Percentiles rank a stretch among this genome's conserved stretches.
phyloP scores from a whole-genome alignment of 805 yeast species.

The Ogataea haglerorum region DNA sequence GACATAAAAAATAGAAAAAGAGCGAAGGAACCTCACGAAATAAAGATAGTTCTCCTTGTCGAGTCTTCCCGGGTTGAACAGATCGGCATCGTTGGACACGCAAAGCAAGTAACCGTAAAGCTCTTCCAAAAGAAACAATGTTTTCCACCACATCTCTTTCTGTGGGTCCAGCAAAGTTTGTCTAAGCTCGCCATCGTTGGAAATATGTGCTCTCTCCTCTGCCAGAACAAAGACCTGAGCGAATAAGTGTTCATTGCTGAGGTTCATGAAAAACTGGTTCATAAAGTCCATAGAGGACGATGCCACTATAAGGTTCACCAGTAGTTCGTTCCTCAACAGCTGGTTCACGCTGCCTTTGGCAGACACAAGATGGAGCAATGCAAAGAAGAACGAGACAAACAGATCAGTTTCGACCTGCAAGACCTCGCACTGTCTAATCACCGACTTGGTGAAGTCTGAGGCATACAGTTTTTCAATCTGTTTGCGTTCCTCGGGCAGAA shows the following conservation, averaged over 20 bases:
- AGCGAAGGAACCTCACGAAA: constrained; percentile 47
- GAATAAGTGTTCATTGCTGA: constrained; percentile 20
- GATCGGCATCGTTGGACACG: constrained; percentile 63
- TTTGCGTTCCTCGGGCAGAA: background rate
- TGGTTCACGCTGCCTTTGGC: constrained; percentile 15
- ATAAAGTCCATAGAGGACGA: constrained; percentile 21
- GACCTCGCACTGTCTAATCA: constrained; percentile 7
- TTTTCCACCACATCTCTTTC: constrained; percentile 30
- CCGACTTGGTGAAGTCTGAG: constrained; percentile 14
- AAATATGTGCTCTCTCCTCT: constrained; percentile 16
- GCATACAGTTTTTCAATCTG: constrained; percentile 15
- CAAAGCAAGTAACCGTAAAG: constrained; percentile 63
- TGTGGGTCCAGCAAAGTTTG: constrained; percentile 13
- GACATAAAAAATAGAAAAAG: constrained; percentile 42
- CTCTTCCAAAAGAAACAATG: constrained; percentile 53
- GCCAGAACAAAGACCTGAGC: constrained; percentile 16
- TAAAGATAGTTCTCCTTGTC: constrained; percentile 35
- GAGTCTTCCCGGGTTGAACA: constrained; percentile 43
- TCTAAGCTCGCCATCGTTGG: constrained; percentile 15
- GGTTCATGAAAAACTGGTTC: constrained; percentile 17
- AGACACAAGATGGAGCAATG: constrained; percentile 19
- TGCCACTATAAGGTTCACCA: constrained; percentile 26
- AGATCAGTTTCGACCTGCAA: constrained; percentile 11
- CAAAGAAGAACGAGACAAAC: constrained; percentile 18
- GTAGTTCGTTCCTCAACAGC: constrained; percentile 18